These are phyloP conservation scores for Colletotrichum sp. DNA, from an alignment of 2,329 filamentous ascomycete species.

Conservation along the genomic window DNA sequence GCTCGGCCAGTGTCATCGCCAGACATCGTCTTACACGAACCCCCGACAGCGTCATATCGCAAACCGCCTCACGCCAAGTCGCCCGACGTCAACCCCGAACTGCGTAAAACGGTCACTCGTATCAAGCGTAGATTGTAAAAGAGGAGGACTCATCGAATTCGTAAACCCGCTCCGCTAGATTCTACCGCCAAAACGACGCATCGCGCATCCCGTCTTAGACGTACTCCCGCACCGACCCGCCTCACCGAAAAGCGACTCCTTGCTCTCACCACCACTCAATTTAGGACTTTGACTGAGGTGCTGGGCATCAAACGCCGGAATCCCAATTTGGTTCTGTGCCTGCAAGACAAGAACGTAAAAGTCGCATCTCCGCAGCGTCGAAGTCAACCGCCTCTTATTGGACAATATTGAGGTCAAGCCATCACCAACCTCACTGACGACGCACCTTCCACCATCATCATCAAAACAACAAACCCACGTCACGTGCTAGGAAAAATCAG, in stretches of 20 bases:
- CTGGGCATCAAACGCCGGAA: background rate
- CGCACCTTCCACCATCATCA: background rate
- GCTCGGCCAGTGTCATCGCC: background rate
- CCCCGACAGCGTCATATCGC: background rate
- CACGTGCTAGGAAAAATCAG: background rate
- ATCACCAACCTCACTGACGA: background rate
- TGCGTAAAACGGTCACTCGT: background rate
- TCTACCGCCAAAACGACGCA: background rate
- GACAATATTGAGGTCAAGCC: background rate
- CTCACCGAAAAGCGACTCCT: background rate
- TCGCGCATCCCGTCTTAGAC: background rate
- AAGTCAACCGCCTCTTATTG: background rate
- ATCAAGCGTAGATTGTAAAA: background rate
- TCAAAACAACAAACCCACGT: background rate
- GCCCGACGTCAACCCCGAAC: background rate
- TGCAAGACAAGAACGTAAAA: background rate
- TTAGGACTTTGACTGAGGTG: background rate
- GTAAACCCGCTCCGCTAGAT: background rate
- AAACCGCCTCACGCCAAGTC: background rate
- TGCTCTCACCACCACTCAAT: background rate
- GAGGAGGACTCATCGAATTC: background rate
- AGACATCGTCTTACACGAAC: conserved; percentile 13
- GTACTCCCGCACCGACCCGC: background rate
- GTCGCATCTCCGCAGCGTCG: background rate
- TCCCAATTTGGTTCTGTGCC: background rate